A percentile compares a stretch with the other conserved stretches of the same genome.
phyloP scores from a whole-genome alignment of 2,329 filamentous ascomycete species.

The Ophiosphaerella herpotricha region DNA sequence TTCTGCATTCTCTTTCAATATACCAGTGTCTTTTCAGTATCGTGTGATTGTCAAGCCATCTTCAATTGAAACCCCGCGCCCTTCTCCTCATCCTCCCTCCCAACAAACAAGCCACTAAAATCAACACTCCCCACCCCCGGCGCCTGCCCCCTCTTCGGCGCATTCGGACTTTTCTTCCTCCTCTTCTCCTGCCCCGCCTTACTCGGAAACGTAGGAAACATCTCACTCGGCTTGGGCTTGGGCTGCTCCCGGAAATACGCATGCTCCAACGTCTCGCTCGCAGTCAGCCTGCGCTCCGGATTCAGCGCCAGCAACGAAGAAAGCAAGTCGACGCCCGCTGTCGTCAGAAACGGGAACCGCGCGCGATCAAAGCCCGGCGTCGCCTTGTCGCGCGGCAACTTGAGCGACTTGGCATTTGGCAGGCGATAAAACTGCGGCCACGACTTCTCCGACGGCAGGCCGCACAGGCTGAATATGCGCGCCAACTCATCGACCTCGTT shows the following conservation, averaged over 20 bases:
- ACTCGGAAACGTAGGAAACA: slow-evolving; percentile 97
- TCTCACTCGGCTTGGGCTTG: slow-evolving; percentile 82
- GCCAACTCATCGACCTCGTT: slow-evolving; percentile 90
- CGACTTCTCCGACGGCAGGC: slow-evolving; percentile 76
- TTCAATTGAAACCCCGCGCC: slow-evolving; percentile 53
- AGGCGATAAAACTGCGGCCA: slow-evolving; percentile 89
- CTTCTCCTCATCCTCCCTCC: slow-evolving; percentile 52
- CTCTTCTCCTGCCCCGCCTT: slow-evolving; percentile 91
- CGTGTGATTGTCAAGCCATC: slow-evolving; percentile 25
- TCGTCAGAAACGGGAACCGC: slow-evolving; percentile 80
- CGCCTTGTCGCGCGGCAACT: slow-evolving; percentile 56
- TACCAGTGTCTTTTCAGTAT: no score
- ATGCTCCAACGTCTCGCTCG: slow-evolving; percentile 75
- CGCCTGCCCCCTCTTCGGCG: slow-evolving; percentile 76
- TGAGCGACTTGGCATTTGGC: slow-evolving; percentile 81
- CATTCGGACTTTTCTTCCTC: slow-evolving; percentile 75
- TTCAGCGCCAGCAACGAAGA: slow-evolving; percentile 73
- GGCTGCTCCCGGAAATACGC: slow-evolving; percentile 89
- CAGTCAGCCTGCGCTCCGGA: slow-evolving; percentile 71
- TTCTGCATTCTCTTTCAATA: no score
- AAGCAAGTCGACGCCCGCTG: slow-evolving; percentile 73
- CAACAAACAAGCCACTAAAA: slow-evolving; percentile 57
- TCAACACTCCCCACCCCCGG: slow-evolving; percentile 51
- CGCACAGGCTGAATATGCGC: slow-evolving; percentile 84
- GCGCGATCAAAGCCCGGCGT: slow-evolving; percentile 66